Evolutionary conservation across 257 asterid species (phyloP), one percentile per base, ranked within the genome.

Genomic region (Linaria vulgaris): DNA sequence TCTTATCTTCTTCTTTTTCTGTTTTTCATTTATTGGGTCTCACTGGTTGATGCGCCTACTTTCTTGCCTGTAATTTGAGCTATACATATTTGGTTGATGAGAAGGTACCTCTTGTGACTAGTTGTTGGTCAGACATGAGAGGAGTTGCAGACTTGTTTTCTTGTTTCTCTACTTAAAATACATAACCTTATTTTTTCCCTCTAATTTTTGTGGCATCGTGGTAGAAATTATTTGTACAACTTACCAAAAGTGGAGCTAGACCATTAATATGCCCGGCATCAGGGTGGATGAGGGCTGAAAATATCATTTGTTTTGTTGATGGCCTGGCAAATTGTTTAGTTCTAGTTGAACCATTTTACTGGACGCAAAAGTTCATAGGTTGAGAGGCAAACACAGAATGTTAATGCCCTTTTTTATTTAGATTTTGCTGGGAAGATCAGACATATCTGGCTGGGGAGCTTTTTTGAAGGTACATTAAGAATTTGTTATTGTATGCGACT

Each of bases 371-470:
- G 41, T 34, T 1, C 41, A 34, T 34, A 27, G 34, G 6, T 27
- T 3, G 6, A 27, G 34, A 27, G n/a, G 34, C 34, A 27, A 27
- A 27, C 34, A 27, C 6, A 6, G 34, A 6, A 27, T 27, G 34
- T 27, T 27, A 34, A 34, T 34, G 41, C 52, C 63, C 56, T 13
- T 20, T 24, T 74, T 66, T 14, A 22, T 56, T 9, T 70, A 94
- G 97, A 94, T 94, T 74, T 78, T 90, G 75, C 84, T 94, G 66
- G 99, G 99, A 48, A 76, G 88, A 76, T 94, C 99, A 56, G 95
- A 94, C 59, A 72, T 90, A 37, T 90, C 97, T 77, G 99, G 99
- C 61, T 90, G 99, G 97, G 99, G 99, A 63, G 99, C 99, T 56
- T 94, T 94, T 85, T 70, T 94, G 83, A 90, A 94, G 97, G 99